Base-by-base conservation (phyloP, 768 basidiomycete species). In the Suillus decipiens region DNA sequence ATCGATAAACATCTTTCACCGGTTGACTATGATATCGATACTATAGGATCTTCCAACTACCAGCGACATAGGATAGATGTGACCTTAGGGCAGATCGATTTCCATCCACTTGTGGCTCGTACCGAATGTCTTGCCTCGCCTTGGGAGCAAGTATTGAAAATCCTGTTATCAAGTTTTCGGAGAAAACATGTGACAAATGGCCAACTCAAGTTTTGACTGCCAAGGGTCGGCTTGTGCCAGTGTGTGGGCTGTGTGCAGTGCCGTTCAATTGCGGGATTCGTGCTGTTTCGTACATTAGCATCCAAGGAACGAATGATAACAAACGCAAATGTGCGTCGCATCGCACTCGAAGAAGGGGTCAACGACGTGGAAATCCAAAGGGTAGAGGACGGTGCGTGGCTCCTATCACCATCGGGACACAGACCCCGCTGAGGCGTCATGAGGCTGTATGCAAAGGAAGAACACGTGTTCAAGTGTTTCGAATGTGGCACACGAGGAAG, bases 31-130 rank as follows among this genome's bases (percentile, higher is more conserved):
- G 14, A 24, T 47, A 47, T 43, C n/a, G 43, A 45, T 48, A 28
- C n/a, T n/a, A n/a, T n/a, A 8, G 24, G 17, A 3, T 9, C 28
- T 24, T 36, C 4, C 28, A 24, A 50, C 54, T 61, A 33, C 45
- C 36, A 4, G 2, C 15, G 11, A 11, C 43, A n/a, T 9, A 31
- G 17, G 28, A 28, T 50, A 24, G 22, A 48, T 7, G 24, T 24
- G n/a, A n/a, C n/a, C n/a, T n/a, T n/a, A n/a, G n/a, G n/a, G n/a
- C n/a, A n/a, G n/a, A n/a, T n/a, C n/a, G n/a, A n/a, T n/a, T n/a
- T n/a, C n/a, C n/a, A n/a, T n/a, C n/a, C n/a, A 17, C 92, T 89
- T 72, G 89, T 89, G 87, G 82, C 84, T 37, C 81, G 86, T n/a
- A n/a, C 39, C 28, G 28, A 28, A 28, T 28, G 1, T 28, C 28